Percentiles rank a stretch among this genome's conserved stretches.
phyloP scores from a whole-genome alignment of 345 rosid genomes.

The Lepidium sativum region DNA sequence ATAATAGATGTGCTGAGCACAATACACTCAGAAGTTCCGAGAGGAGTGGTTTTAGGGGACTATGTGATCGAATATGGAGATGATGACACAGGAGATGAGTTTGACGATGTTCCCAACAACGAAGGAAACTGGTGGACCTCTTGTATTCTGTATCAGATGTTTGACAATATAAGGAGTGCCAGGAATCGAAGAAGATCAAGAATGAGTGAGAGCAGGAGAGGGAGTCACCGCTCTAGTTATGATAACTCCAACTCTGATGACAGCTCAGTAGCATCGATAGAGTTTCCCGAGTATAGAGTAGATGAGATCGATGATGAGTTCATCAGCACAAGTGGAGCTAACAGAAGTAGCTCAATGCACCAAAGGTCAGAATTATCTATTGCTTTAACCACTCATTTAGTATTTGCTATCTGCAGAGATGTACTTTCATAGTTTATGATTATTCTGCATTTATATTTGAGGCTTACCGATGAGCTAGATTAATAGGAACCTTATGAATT shows the following conservation, averaged over 20 bases:
- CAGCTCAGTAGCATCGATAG: constrained; percentile 79
- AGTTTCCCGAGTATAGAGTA: constrained; percentile 68
- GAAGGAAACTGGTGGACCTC: constrained; percentile 97
- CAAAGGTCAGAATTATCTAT: constrained; percentile 50
- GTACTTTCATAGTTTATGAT: neutral
- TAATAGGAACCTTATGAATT: neutral
- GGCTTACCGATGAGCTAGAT: neutral
- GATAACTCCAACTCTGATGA: constrained; percentile 83
- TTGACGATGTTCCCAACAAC: constrained; percentile 69
- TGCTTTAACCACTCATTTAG: neutral
- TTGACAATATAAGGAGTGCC: constrained; percentile 79
- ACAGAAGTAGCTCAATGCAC: constrained; percentile 57
- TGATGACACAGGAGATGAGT: constrained; percentile 80
- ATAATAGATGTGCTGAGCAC: constrained; percentile 93
- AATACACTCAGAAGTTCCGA: constrained; percentile 92
- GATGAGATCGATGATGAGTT: constrained; percentile 84
- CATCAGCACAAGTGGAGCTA: constrained; percentile 39
- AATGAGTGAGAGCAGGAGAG: constrained; percentile 62
- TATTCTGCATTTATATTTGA: neutral
- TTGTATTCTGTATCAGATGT: constrained; percentile 79
- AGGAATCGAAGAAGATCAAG: constrained; percentile 85
- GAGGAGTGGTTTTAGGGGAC: constrained; percentile 92
- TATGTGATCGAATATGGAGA: constrained; percentile 96
- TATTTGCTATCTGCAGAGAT: neutral
- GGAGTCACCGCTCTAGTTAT: constrained; percentile 54